phyloP scores from a whole-genome alignment of 345 rosid genomes.

The Syzygium aromaticum region DNA sequence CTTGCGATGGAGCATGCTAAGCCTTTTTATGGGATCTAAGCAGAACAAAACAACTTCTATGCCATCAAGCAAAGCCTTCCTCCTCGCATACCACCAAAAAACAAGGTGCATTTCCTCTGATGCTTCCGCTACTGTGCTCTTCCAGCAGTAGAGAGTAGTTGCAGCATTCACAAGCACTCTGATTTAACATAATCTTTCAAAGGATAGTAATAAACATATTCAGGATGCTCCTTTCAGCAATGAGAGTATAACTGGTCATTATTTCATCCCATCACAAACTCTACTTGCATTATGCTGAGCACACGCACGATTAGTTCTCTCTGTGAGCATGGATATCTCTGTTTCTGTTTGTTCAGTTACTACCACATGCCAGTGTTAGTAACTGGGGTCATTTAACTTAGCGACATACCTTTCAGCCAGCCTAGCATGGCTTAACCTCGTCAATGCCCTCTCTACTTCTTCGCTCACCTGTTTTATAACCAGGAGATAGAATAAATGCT shows the following conservation, averaged over 20 bases:
- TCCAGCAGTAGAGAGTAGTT: neutral
- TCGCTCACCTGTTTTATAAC: slow-evolving; percentile 65
- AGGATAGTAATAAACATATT: neutral
- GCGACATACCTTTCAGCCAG: slow-evolving; percentile 44
- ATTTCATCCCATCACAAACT: neutral
- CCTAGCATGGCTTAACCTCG: slow-evolving; percentile 49
- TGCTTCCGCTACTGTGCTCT: neutral
- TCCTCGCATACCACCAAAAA: neutral
- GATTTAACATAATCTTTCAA: neutral
- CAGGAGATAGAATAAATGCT: neutral
- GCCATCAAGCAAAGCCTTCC: neutral
- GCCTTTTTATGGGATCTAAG: neutral
- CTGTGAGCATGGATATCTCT: neutral
- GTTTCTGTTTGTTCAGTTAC: neutral
- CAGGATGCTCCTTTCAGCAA: neutral
- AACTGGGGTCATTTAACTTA: neutral
- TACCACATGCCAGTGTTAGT: neutral
- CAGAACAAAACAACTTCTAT: neutral
- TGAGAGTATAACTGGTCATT: neutral
- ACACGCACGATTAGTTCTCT: neutral
- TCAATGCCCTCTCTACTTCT: slow-evolving; percentile 86
- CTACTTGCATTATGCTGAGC: neutral
- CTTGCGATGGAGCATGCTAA: neutral
- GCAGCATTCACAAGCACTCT: neutral
- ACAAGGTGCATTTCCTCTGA: neutral